These are phyloP conservation scores for Phylloporus rhodoxanthus DNA, from an alignment of 768 basidiomycete species.

Conservation along the genomic window DNA sequence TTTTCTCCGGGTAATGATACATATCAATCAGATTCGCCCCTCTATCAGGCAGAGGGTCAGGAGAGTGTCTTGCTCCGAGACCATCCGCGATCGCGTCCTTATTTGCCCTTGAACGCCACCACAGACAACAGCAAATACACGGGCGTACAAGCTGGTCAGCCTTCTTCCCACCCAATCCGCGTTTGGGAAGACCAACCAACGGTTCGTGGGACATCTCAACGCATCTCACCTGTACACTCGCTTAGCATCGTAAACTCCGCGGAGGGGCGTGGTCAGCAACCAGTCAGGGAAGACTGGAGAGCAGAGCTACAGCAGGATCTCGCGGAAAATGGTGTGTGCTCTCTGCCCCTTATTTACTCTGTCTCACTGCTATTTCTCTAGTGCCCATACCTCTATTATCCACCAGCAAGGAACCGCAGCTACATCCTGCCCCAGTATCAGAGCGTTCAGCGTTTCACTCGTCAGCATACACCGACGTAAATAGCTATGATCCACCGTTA, in stretches of 20 bases:
- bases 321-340: conserved; percentile 8
- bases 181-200: conserved; percentile 23
- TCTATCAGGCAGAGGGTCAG: conserved; percentile 1
- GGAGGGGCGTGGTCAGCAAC: not conserved
- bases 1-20: conserved; percentile 8
- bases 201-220: conserved; percentile 9
- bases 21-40: not conserved
- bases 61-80: conserved; percentile 4
- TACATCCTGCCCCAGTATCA: not conserved
- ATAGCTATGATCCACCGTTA: not conserved
- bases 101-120: not conserved
- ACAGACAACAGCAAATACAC: not conserved
- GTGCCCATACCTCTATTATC: not conserved
- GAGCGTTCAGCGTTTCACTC: not conserved
- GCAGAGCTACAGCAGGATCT: not conserved
- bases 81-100: conserved; percentile 5
- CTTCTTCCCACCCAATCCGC: conserved; percentile 21
- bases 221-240: conserved; percentile 9
- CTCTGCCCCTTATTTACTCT: not conserved
- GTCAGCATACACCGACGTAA: not conserved
- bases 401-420: not conserved
- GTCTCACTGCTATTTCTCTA: conserved; percentile 9
- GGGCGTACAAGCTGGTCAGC: not conserved
- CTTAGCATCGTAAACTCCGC: not conserved
- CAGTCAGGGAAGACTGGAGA: not conserved